phyloP scores from a whole-genome alignment of 345 rosid species.

The Limnanthes douglasii region DNA sequence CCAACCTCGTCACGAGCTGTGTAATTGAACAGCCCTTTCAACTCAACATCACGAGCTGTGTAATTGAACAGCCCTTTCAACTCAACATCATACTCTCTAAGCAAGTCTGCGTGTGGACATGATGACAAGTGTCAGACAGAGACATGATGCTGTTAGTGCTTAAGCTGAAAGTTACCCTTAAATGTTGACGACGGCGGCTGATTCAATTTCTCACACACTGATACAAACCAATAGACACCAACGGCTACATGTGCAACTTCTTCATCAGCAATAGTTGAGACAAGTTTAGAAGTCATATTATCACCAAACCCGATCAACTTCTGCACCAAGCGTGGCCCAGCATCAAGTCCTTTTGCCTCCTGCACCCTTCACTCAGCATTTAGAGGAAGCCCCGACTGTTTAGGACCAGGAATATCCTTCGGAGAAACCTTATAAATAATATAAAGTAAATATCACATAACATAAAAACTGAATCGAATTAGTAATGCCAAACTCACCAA shows the following conservation, averaged over 20 bases:
- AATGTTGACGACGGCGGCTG: conserved; percentile 62
- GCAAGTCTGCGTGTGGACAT: conserved; percentile 28
- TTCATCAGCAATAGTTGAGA: conserved; percentile 70
- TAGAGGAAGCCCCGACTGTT: conserved; percentile 63
- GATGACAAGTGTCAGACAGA: too few relatives aligned
- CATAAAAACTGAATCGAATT: not conserved
- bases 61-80: conserved; percentile 89
- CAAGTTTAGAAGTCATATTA: conserved; percentile 52
- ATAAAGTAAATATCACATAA: too few relatives aligned
- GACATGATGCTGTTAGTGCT: too few relatives aligned
- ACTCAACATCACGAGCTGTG: conserved; percentile 70
- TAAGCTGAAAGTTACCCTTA: too few relatives aligned
- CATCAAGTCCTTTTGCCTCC: conserved; percentile 99
- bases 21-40: conserved; percentile 90
- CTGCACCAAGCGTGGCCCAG: conserved; percentile 89
- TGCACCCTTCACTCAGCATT: conserved; percentile 50
- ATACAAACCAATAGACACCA: conserved; percentile 77
- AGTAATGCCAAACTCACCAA: conserved; percentile 46
- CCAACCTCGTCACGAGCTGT: conserved; percentile 85
- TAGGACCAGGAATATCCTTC: conserved; percentile 55
- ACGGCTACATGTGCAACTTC: conserved; percentile 96
- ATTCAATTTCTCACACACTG: conserved; percentile 51
- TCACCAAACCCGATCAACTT: conserved; percentile 79
- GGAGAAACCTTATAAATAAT: conserved; percentile 92
- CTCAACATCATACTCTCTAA: conserved; percentile 66